phyloP scores from a whole-genome alignment of 768 basidiomycete genomes.

The Lactarius tabidus region DNA sequence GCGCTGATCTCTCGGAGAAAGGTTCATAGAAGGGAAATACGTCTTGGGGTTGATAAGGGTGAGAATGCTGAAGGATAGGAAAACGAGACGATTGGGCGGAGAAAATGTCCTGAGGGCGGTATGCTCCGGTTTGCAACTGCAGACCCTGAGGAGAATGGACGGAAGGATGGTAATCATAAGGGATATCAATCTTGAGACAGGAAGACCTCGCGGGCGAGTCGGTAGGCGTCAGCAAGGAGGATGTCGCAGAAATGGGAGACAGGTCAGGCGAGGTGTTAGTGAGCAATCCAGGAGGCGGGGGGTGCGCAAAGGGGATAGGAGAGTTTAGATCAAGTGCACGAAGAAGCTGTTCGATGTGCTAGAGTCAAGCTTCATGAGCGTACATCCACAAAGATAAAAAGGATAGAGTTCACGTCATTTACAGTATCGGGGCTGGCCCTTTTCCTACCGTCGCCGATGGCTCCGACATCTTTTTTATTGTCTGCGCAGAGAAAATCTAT shows the following conservation, averaged over 20 bases:
- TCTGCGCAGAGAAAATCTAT: constrained; percentile 35
- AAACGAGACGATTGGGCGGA: constrained; percentile 19
- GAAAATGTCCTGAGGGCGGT: constrained; percentile 31
- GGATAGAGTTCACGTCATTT: constrained; percentile 43
- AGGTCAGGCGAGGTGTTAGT: constrained; percentile 58
- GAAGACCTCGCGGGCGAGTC: constrained; percentile 66
- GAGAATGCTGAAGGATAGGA: constrained; percentile 9
- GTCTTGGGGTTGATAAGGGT: constrained; percentile 23
- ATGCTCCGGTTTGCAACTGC: constrained; percentile 44
- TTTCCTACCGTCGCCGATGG: constrained; percentile 78
- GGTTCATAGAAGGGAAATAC: constrained; percentile 50
- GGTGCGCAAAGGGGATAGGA: constrained; percentile 45
- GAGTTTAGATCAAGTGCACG: constrained; percentile 78
- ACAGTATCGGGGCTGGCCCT: constrained; percentile 54
- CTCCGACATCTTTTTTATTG: constrained; percentile 55
- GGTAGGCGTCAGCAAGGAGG: constrained; percentile 68
- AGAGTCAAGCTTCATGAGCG: constrained; percentile 26
- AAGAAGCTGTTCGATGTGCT: constrained; percentile 80
- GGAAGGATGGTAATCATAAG: constrained; percentile 43
- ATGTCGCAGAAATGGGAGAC: constrained; percentile 68
- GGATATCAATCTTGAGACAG: constrained; percentile 51
- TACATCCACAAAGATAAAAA: constrained; percentile 24
- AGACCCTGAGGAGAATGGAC: constrained; percentile 35
- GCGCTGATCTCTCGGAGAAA: constrained; percentile 43
- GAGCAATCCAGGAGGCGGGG: constrained; percentile 41